These are phyloP conservation scores for Hippophae rhamnoides DNA, from an alignment of 306 rosid genomes.

Conservation along the genomic window DNA sequence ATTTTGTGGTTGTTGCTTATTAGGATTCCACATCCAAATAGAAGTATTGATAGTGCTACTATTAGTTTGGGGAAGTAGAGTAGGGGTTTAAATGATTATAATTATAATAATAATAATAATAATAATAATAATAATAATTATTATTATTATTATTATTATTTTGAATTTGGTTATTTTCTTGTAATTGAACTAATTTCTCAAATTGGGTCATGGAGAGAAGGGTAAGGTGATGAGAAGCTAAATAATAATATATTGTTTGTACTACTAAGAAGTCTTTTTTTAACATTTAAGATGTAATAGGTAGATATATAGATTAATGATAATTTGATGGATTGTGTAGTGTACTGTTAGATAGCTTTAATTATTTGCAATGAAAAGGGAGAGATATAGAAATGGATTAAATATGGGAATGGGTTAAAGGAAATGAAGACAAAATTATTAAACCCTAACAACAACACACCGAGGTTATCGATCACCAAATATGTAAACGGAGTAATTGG, in stretches of 20 bases:
- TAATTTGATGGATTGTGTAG: conserved; percentile 12
- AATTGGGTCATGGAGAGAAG: conserved; percentile 54
- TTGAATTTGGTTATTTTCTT: conserved; percentile 8
- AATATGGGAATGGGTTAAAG: conserved; percentile 8
- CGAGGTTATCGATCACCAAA: conserved; percentile 52
- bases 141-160: conserved; percentile 8
- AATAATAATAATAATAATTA: too few species aligned
- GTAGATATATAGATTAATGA: conserved; percentile 19
- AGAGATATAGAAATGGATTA: conserved; percentile 28
- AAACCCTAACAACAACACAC: conserved; percentile 38
- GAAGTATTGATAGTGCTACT: too few species aligned
- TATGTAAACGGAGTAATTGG: conserved; percentile 35
- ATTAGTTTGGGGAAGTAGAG: neutral
- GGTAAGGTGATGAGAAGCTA: conserved; percentile 48
- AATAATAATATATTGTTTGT: too few species aligned
- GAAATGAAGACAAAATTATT: conserved; percentile 36
- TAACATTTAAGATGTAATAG: conserved; percentile 34
- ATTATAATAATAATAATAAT: too few species aligned
- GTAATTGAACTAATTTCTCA: conserved; percentile 24
- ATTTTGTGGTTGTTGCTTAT: conserved; percentile 11
- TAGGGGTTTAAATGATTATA: conserved; percentile 46
- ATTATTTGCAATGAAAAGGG: neutral
- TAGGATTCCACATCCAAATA: conserved; percentile 74
- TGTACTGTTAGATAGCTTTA: too few species aligned
- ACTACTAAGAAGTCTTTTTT: conserved; percentile 13